Base-by-base conservation (phyloP, 148 eudicot species). In the Diospyros kaki region DNA sequence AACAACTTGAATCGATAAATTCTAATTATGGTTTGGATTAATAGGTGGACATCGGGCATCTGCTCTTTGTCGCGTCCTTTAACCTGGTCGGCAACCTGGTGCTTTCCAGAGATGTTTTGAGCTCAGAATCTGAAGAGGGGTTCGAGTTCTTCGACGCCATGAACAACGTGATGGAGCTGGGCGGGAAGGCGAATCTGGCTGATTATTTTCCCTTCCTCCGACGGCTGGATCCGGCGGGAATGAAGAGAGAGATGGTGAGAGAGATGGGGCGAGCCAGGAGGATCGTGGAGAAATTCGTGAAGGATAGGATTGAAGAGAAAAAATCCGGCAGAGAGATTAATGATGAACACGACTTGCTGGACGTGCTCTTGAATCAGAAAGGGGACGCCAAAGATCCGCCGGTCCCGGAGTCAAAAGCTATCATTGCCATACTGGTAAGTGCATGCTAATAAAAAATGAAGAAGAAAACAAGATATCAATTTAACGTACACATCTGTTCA, bases 71-170 rank as follows among this genome's bases (percentile, higher is more conserved):
- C 7, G 65, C 68, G 76, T 71, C 81, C 38, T 81, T 85, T 46
- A 85, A 85, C 63, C 54, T 85, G n/a, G 54, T 85, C 1, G 85
- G 85, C 12, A 85, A 85, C 38, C 41, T 85, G 15, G 72, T 79
- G 83, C 48, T 85, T 11, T 85, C 87, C 0, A 67, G 75, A 11
- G 85, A 85, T 65, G 38, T 85, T 28, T 54, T 77, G 38, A 78
- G 77, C 10, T 68, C 79, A 3, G 4, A 51, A 9, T 71, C 73
- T 1, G 43, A 61, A 28, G 72, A 79, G 4, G 80, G 83, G 45
- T 3, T 43, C 0, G 81, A 82, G 60, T 85, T 85, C 28, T 81
- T 73, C 40, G 75, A 71, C 9, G 66, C 75, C 5, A 82, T 85
- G 81, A 66, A 73, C 61, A 40, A 38, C 46, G 9, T 81, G 17